Evolutionary conservation across 2,329 filamentous ascomycete genomes (phyloP), one percentile per base, ranked within the genome.

Genomic region (Moelleriella libera): DNA sequence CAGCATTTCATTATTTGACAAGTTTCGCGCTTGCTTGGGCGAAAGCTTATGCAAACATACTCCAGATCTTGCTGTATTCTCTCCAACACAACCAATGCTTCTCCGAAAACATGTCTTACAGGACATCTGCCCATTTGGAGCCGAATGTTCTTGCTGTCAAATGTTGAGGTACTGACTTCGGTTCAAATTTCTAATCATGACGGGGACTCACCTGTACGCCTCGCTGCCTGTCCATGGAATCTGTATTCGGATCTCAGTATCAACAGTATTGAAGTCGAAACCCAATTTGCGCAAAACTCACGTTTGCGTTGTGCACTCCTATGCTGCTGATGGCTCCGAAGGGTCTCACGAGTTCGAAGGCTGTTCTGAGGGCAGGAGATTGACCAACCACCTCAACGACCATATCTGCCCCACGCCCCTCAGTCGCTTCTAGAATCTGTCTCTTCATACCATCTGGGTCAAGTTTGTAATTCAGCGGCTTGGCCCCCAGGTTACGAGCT

Each of bases 361-460:
- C 83, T 37, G 80, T 85, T 57, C 72, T 76, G 58, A 88, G 63
- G 2, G 84, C 85, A 39, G 80, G 75, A 47, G 78, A 80, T 50
- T 82, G 65, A 0, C 84, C 84, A 30, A 88, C 85, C 6, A 86
- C 82, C 62, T 89, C 85, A 54, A 95, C 80, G 2, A 92, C 80
- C 14, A 86, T 80, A 65, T 96, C 89, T 11, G 88, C 88, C 6
- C 89, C 89, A 40, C 89, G 74, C 6, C 88, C 88, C 12, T 83
- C 73, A 0, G 87, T 92, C 44, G 82, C 75, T 54, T 85, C 83
- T 58, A 80, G 80, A 47, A 95, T 80, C 47, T 83, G 76, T 54
- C 75, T 71, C 48, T 80, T 67, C 61, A 94, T 72, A 3, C 73
- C 78, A 40, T 81, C 77, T 44, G 47, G 7, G 32, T 72, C 73